Percentiles rank a stretch among this genome's conserved stretches.
phyloP scores from a whole-genome alignment of 345 rosid genomes.

The Pugionium cornutum region DNA sequence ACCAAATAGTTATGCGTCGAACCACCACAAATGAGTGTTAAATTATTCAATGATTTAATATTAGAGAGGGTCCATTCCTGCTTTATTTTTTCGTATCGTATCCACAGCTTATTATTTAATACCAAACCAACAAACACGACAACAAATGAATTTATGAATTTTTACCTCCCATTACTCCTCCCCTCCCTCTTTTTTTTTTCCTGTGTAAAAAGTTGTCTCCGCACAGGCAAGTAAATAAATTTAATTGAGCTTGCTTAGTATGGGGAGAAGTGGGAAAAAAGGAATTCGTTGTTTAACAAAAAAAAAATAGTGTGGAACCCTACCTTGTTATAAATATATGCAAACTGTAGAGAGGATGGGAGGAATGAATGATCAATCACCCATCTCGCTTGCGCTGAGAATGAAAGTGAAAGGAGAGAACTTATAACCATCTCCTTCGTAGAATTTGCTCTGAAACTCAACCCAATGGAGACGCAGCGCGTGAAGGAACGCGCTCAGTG shows the following conservation, averaged over 20 bases:
- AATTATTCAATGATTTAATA: background rate
- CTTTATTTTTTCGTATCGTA: constrained; percentile 4
- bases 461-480: constrained; percentile 99
- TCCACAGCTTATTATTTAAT: constrained; percentile 15
- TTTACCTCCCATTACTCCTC: constrained; percentile 1
- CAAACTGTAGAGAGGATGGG: constrained; percentile 11
- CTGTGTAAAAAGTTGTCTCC: constrained; percentile 5
- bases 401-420: constrained; percentile 77
- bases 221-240: constrained; percentile 29
- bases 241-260: background rate
- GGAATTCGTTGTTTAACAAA: background rate
- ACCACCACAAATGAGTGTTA: too few relatives aligned
- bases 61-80: background rate
- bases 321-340: constrained; percentile 22
- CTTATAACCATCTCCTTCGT: constrained; percentile 95
- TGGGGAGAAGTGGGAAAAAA: constrained; percentile 9
- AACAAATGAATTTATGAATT: constrained; percentile 26
- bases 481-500: constrained; percentile 91
- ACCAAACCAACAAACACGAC: constrained; percentile 25
- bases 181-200: background rate
- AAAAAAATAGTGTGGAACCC: constrained; percentile 6
- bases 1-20: too few relatives aligned
- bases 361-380: constrained; percentile 33
- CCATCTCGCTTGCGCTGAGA: constrained; percentile 57
- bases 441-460: constrained; percentile 93